Conservation (phyloP, 2,329 filamentous ascomycete genomes). For the Alternaria arborescens region DNA sequence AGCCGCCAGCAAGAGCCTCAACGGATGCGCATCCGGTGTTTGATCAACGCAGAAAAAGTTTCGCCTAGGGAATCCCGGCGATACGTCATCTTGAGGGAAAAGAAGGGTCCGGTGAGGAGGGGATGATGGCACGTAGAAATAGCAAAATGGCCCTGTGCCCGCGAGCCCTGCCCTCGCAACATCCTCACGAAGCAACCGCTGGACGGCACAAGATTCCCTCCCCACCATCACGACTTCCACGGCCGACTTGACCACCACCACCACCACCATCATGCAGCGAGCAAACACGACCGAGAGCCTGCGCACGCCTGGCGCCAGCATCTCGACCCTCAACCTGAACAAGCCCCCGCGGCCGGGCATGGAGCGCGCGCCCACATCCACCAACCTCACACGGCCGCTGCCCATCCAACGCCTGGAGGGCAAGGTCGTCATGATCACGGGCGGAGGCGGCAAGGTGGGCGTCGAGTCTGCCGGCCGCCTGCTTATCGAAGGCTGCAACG, state of each 20-base stretch:
- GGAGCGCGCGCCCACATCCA: slow-evolving; percentile 38
- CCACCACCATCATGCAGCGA: slow-evolving; percentile 8
- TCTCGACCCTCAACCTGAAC: slow-evolving; percentile 37
- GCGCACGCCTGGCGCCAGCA: slow-evolving; percentile 20
- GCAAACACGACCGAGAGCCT: slow-evolving; percentile 20
- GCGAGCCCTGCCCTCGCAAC: neutral
- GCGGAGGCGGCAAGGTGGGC: slow-evolving; percentile 45
- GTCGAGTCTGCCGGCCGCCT: slow-evolving; percentile 49
- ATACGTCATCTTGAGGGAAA: slow-evolving; percentile 34
- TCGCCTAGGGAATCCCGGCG: slow-evolving; percentile 36
- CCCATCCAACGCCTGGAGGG: slow-evolving; percentile 42
- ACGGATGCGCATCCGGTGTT: slow-evolving; percentile 21
- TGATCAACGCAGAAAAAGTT: slow-evolving; percentile 30
- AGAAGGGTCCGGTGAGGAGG: slow-evolving; percentile 22
- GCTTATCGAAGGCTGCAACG: slow-evolving; percentile 50
- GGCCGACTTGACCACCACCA: too few species aligned
- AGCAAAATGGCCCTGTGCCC: neutral
- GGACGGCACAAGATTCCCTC: slow-evolving; percentile 12
- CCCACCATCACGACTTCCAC: neutral
- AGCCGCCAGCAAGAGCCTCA: slow-evolving; percentile 35
- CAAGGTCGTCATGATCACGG: slow-evolving; percentile 47
- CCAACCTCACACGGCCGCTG: slow-evolving; percentile 37
- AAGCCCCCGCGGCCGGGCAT: slow-evolving; percentile 34
- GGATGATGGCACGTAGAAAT: slow-evolving; percentile 10
- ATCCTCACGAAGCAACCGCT: slow-evolving; percentile 12